Evolutionary conservation across 768 basidiomycete genomes (phyloP), one percentile per base, ranked within the genome.

Genomic region (Mycena filopes): DNA sequence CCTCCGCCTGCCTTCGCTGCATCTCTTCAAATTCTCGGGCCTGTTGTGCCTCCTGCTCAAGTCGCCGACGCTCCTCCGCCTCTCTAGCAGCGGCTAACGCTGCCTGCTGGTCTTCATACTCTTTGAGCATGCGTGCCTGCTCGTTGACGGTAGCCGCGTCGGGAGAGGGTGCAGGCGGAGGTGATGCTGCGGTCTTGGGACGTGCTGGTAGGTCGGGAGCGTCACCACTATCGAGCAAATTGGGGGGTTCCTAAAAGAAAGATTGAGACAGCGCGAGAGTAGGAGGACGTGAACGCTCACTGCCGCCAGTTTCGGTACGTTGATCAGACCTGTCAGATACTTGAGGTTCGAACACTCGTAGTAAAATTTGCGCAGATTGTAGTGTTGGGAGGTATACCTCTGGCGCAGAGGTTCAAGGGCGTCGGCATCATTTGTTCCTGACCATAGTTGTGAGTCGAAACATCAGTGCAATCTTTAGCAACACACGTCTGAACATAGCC

Each of bases 271-370:
- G 28, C 33, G 38, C 56, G 48, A 21, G 36, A 21, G 36, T 16
- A 60, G 31, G 58, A 56, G 48, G 73, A 6, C 86, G 36, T 43
- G 70, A 92, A 94, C 71, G 2, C 87, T 43, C 72, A 95, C 95
- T 74, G 93, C 90, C 47, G 95, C 97, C 38, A 99, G 85, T 77
- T 99, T 99, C 13, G 98, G 98, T 3, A 99, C 96, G 76, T 99
- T 99, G 74, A 99, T 98, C 33, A 99, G 85, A 47, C 96, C 94
- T 12, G 98, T 99, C 55, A 99, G 80, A 78, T 98, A 99, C 77
- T 98, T 98, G 70, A 99, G 87, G 79, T 99, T 99, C 12, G 96
- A 98, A 76, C 98, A 99, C 76, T 99, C 98, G 76, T 99, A 99
- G 82, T 99, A 99, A 81, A 98, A 99, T 76, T 97, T 95, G 67